phyloP scores from a whole-genome alignment of 441 rosid genomes.

The Mallotus japonicus region DNA sequence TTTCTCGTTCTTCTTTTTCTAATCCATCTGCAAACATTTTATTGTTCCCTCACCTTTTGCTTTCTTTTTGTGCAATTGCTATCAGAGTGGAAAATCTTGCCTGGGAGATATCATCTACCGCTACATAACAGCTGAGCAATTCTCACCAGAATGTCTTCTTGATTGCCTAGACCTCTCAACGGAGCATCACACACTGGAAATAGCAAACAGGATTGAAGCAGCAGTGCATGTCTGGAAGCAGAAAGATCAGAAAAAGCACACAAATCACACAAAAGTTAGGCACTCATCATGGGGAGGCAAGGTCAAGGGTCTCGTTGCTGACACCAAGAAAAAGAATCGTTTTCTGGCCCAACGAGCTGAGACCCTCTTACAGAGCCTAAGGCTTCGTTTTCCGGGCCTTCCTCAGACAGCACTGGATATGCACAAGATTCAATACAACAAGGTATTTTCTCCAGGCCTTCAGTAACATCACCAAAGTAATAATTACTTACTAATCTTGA shows the following conservation, averaged over 20 bases:
- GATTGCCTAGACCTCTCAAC: slow-evolving; percentile 94
- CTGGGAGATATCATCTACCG: slow-evolving; percentile 87
- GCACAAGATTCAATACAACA: slow-evolving; percentile 96
- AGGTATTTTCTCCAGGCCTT: slow-evolving; percentile 40
- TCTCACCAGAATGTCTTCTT: slow-evolving; percentile 86
- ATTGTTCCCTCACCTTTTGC: background rate
- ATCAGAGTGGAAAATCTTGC: slow-evolving; percentile 85
- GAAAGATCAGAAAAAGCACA: slow-evolving; percentile 54
- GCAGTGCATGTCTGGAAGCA: slow-evolving; percentile 84
- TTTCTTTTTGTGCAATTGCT: slow-evolving; percentile 16
- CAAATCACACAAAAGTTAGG: slow-evolving; percentile 42
- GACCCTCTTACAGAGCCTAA: slow-evolving; percentile 69
- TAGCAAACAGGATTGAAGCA: slow-evolving; percentile 79
- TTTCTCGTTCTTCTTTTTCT: background rate
- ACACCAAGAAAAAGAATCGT: slow-evolving; percentile 53
- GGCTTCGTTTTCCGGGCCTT: slow-evolving; percentile 85
- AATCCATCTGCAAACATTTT: background rate
- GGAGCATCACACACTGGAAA: slow-evolving; percentile 81
- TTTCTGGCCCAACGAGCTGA: slow-evolving; percentile 74
- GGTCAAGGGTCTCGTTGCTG: slow-evolving; percentile 80
- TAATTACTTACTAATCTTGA: background rate
- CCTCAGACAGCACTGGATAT: slow-evolving; percentile 94
- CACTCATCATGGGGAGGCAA: slow-evolving; percentile 84
- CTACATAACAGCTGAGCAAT: slow-evolving; percentile 71
- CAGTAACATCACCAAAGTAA: background rate